phyloP scores from a whole-genome alignment of 2,329 filamentous ascomycete genomes.

The Alternaria conjuncta region DNA sequence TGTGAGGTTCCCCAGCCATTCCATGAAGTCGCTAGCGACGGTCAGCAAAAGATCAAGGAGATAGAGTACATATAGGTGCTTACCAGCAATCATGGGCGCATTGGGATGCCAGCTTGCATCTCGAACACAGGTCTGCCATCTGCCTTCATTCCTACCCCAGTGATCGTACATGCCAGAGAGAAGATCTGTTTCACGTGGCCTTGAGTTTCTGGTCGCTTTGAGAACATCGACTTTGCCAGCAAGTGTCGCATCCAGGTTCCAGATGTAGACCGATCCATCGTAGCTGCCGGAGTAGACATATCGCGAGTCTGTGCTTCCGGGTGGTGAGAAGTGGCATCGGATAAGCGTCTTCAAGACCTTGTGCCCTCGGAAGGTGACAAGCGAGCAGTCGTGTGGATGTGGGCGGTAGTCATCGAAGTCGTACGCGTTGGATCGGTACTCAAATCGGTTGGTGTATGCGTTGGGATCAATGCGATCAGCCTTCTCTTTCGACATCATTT shows the following conservation, averaged over 20 bases:
- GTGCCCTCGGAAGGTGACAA: conserved; percentile 94
- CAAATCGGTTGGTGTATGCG: conserved; percentile 69
- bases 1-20: conserved; percentile 76
- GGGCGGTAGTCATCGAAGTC: conserved; percentile 70
- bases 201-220: conserved; percentile 68
- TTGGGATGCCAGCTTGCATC: conserved; percentile 92
- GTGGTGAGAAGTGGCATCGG: conserved; percentile 92
- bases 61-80: conserved; percentile 28
- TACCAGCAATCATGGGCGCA: conserved; percentile 77
- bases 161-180: conserved; percentile 64
- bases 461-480: conserved; percentile 64
- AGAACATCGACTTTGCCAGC: conserved; percentile 80
- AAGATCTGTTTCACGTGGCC: conserved; percentile 61
- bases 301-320: conserved; percentile 81
- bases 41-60: conserved; percentile 18
- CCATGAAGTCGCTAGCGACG: conserved; percentile 74
- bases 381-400: conserved; percentile 84
- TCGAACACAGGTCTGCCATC: conserved; percentile 80
- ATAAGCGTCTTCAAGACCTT: conserved; percentile 88
- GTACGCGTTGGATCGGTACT: conserved; percentile 75
- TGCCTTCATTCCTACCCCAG: conserved; percentile 60
- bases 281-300: conserved; percentile 94
- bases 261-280: conserved; percentile 88
- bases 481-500: conserved; percentile 77
- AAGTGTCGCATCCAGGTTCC: conserved; percentile 88